phyloP scores from a whole-genome alignment of 345 rosid genomes.

The Eucalyptus dawsonii region DNA sequence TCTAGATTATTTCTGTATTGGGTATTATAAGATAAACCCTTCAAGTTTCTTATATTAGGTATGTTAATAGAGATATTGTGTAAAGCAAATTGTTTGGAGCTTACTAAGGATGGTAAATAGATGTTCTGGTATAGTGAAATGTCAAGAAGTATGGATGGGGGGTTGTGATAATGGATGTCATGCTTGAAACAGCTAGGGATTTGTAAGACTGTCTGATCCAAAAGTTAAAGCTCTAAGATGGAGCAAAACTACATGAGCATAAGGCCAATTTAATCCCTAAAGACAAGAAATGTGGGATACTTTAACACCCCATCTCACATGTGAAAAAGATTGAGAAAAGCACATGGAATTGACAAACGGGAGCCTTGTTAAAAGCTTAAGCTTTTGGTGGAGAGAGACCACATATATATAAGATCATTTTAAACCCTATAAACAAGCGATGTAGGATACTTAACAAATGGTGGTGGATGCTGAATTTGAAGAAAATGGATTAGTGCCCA shows the following conservation, averaged over 20 bases:
- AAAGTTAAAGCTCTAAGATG: neutral
- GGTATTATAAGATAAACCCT: neutral
- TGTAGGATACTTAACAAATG: neutral
- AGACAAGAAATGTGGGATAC: neutral
- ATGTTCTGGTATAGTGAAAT: neutral
- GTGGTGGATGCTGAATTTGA: neutral
- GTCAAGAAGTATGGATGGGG: neutral
- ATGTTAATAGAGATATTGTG: neutral
- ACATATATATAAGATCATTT: neutral
- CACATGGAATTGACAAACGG: neutral
- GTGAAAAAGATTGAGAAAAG: neutral
- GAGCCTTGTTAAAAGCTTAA: neutral
- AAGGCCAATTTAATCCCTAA: neutral
- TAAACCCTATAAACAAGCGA: neutral
- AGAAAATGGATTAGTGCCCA: neutral
- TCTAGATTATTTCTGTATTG: neutral
- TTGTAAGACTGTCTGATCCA: neutral
- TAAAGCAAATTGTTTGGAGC: neutral
- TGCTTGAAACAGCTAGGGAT: neutral
- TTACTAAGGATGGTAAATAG: neutral
- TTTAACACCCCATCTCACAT: neutral
- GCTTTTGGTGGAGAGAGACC: neutral
- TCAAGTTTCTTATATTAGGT: neutral
- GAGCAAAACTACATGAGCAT: neutral
- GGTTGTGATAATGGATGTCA: neutral